Base-by-base conservation (phyloP, 441 rosid species). In the Pelargonium fulgidum region DNA sequence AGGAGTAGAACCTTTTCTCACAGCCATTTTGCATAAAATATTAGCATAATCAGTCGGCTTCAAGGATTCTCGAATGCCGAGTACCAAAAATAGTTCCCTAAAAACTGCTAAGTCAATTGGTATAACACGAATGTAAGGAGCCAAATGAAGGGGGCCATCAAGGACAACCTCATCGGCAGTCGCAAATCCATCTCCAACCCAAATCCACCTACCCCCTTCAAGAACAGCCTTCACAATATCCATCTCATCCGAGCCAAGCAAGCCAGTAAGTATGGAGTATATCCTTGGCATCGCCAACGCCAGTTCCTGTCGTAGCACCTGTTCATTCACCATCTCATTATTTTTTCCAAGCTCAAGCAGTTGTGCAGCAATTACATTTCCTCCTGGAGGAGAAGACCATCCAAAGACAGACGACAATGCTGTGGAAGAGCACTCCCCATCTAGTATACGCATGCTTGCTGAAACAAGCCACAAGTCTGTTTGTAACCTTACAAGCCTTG, bases 151-250 rank as follows among this genome's bases (percentile, higher is more conserved):
- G 76, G 92, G 97, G 61, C 99, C 97, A 79, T 94, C 89, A 64
- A 94, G 96, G 76, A 91, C 99, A 78, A 94, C 97, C 89, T 94
- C 99, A 70, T 87, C 89, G 29, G 82, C 70, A 13, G 87, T 91
- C 73, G 99, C 93, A 87, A 94, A 94, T 72, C 99, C 99, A 86
- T 91, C 99, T 72, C 99, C 99, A 64, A 94, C 97, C 99, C 99
- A 94, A 73, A 94, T 87, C 99, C 99, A 94, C 75, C 97, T 92
- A 80, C 97, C 84, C 56, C 97, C 99, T 86, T 94, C 99, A 78
- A 94, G 94, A 78, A 94, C 86, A 81, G 97, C 97, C 84, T 94
- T 90, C 73, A 92, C 89, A 72, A 94, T 90, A 68, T 94, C 99
- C 93, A 92, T 90, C 80, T 94, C 99, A 82, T 91, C 99, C n/a